phyloP scores from a whole-genome alignment of 202 grass and related monocot genomes.

The Zoysia matrella region DNA sequence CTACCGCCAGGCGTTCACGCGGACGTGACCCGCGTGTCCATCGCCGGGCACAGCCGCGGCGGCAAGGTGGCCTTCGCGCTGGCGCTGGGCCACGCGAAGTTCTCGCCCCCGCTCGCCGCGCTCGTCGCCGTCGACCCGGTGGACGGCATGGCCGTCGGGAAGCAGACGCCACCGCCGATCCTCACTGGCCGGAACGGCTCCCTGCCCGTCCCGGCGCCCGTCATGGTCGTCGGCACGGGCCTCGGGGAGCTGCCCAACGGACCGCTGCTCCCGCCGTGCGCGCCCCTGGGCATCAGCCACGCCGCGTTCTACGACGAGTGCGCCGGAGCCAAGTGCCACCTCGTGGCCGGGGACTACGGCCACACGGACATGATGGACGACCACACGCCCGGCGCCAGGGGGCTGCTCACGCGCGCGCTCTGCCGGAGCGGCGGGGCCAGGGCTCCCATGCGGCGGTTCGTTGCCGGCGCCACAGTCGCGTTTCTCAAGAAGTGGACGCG shows the following conservation, averaged over 20 bases:
- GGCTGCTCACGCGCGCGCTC: slow-evolving; percentile 53
- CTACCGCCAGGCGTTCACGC: slow-evolving; percentile 45
- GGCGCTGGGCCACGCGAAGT: slow-evolving; percentile 49
- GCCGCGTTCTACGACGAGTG: slow-evolving; percentile 65
- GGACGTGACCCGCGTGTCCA: slow-evolving; percentile 43
- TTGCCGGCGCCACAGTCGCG: slow-evolving; percentile 72
- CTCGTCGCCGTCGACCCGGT: slow-evolving; percentile 82
- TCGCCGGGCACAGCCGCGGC: slow-evolving; percentile 88
- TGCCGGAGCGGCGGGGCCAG: slow-evolving; percentile 66
- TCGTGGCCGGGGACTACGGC: slow-evolving; percentile 80
- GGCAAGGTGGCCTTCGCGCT: slow-evolving; percentile 87
- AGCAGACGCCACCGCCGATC: slow-evolving; percentile 73
- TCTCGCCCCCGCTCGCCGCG: slow-evolving; percentile 47
- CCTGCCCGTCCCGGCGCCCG: slow-evolving; percentile 46
- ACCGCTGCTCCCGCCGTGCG: slow-evolving; percentile 61
- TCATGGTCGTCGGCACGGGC: slow-evolving; percentile 76
- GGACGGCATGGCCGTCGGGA: slow-evolving; percentile 71
- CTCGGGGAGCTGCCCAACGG: slow-evolving; percentile 62
- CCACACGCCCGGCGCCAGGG: slow-evolving; percentile 67
- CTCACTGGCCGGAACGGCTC: slow-evolving; percentile 42
- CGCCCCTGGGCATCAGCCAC: slow-evolving; percentile 69
- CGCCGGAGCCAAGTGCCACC: slow-evolving; percentile 51
- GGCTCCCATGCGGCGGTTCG: slow-evolving; percentile 76
- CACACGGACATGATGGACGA: slow-evolving; percentile 94
- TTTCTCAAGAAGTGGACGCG: slow-evolving; percentile 62